Percentiles rank a stretch among this genome's conserved stretches.
phyloP scores from a whole-genome alignment of 2,329 filamentous ascomycete species.

The Paracamarosporium sp. region DNA sequence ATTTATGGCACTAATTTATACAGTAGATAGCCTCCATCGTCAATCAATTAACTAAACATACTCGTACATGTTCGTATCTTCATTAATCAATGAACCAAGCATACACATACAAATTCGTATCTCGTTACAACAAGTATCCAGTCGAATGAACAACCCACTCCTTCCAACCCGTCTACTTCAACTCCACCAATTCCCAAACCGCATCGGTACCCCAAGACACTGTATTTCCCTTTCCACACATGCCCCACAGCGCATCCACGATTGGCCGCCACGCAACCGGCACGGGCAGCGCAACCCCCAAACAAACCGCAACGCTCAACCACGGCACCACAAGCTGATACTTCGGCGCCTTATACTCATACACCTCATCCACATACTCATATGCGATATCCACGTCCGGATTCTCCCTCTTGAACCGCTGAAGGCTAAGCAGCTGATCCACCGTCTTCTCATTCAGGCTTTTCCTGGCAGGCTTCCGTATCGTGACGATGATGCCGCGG shows the following conservation, averaged over 20 bases:
- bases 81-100: too few species aligned
- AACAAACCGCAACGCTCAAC: conserved; percentile 1
- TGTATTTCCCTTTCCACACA: background rate
- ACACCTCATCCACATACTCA: conserved; percentile 2
- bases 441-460: background rate
- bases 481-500: background rate
- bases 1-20: too few species aligned
- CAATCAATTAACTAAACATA: too few species aligned
- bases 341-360: background rate
- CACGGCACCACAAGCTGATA: background rate
- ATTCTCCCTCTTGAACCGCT: background rate
- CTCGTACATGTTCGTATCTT: too few species aligned
- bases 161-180: background rate
- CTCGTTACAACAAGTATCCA: too few species aligned
- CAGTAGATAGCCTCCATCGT: too few species aligned
- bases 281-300: conserved; percentile 1
- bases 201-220: background rate
- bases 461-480: background rate
- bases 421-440: background rate
- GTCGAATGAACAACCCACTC: background rate
- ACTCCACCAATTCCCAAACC: background rate
- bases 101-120: too few species aligned
- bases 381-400: background rate
- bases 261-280: background rate
- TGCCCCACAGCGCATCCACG: background rate